Conservation (phyloP, 192 early-diverging fungal genomes). For the Phycomyces nitens region DNA sequence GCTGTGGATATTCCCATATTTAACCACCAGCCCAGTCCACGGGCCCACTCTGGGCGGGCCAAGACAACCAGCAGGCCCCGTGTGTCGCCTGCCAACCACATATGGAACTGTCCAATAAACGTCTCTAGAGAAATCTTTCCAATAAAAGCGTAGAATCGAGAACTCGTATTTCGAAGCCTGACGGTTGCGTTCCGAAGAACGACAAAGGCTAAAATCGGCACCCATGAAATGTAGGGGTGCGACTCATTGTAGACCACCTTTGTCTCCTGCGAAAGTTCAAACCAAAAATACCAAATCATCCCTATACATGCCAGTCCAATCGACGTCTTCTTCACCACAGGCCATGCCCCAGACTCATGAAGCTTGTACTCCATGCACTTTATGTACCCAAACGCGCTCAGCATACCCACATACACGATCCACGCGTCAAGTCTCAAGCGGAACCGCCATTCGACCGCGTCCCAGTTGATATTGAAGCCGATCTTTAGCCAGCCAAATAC, state of each 20-base stretch:
- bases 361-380: slow-evolving; percentile 40
- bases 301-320: slow-evolving; percentile 35
- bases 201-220: slow-evolving; percentile 62
- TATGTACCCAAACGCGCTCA: slow-evolving; percentile 50
- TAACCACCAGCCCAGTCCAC: slow-evolving; percentile 44
- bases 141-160: slow-evolving; percentile 51
- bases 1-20: slow-evolving; percentile 46
- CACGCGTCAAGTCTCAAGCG: slow-evolving; percentile 65
- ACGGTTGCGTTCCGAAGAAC: slow-evolving; percentile 64
- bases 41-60: slow-evolving; percentile 35
- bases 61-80: slow-evolving; percentile 61
- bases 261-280: slow-evolving; percentile 41
- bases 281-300: slow-evolving; percentile 54
- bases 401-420: slow-evolving; percentile 68
- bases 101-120: slow-evolving; percentile 79
- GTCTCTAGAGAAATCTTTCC: slow-evolving; percentile 71
- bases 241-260: slow-evolving; percentile 65
- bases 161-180: slow-evolving; percentile 49
- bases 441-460: slow-evolving; percentile 70
- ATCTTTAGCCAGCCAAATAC: slow-evolving; percentile 42
- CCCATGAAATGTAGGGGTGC: slow-evolving; percentile 65
- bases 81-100: slow-evolving; percentile 76
- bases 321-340: slow-evolving; percentile 32
- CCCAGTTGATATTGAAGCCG: slow-evolving; percentile 56
- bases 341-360: slow-evolving; percentile 39